A percentile compares a stretch with the other conserved stretches of the same genome.
These are phyloP conservation scores for Plasmodium vivax DNA, from an alignment of 169 alveolate species.

Conservation along the genomic window DNA sequence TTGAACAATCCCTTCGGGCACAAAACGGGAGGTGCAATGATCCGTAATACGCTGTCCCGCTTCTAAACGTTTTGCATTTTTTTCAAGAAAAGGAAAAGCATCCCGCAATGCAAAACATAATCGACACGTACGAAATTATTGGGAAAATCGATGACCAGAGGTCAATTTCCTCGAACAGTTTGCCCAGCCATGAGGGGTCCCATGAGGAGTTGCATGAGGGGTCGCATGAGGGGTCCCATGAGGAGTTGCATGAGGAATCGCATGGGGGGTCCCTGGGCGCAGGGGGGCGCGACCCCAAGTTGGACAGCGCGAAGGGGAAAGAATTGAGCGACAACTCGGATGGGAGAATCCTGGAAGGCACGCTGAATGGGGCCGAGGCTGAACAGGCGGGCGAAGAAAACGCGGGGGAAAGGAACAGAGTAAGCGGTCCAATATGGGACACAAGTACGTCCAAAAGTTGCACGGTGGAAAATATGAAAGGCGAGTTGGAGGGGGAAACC, in stretches of 20 bases:
- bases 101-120: conserved; percentile 32
- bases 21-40: background rate
- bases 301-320: background rate
- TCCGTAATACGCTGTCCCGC: background rate
- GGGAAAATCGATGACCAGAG: conserved; percentile 60
- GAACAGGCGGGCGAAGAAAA: background rate
- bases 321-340: background rate
- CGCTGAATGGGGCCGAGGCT: background rate
- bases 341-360: background rate
- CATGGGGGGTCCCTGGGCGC: background rate
- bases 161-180: conserved; percentile 6
- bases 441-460: background rate
- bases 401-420: background rate
- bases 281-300: background rate
- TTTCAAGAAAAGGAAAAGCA: background rate
- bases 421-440: background rate
- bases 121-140: conserved; percentile 59
- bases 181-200: conserved; percentile 9
- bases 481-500: background rate
- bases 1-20: background rate
- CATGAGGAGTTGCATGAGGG: background rate
- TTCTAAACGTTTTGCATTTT: background rate
- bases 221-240: too few relatives aligned
- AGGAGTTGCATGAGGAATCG: too few relatives aligned
- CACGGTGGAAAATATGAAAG: background rate